Evolutionary conservation across 179 eudicot genomes (phyloP).

Genomic region (Actinidia chinensis): DNA sequence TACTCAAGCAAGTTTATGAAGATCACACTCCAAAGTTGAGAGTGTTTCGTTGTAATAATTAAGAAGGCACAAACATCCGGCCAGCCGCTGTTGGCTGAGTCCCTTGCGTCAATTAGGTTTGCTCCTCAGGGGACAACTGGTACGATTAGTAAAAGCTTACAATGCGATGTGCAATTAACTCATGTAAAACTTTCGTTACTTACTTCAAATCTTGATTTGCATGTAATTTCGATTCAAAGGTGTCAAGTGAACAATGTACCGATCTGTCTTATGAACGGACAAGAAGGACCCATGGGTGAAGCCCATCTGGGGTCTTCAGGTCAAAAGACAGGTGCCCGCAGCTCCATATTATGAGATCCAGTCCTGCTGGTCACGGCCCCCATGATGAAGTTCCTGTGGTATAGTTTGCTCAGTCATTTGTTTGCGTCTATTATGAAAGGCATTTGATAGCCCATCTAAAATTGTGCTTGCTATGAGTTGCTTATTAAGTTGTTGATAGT

Average conservation of each 20-base stretch:
- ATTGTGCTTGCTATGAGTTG: constrained; percentile 2
- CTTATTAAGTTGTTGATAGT: background rate
- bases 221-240: no score
- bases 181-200: background rate
- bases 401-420: constrained; percentile 18
- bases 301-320: constrained; percentile 84
- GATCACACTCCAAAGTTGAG: constrained; percentile 91
- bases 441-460: background rate
- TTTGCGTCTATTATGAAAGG: background rate
- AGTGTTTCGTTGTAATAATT: constrained; percentile 69
- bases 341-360: constrained; percentile 92
- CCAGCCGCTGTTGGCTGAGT: constrained; percentile 98
- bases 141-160: constrained; percentile 24
- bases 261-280: constrained; percentile 82
- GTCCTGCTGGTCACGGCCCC: constrained; percentile 98
- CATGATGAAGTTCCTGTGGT: constrained; percentile 99
- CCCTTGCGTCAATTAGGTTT: constrained; percentile 89
- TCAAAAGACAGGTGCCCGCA: constrained; percentile 70
- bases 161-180: background rate
- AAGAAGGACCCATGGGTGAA: constrained; percentile 98
- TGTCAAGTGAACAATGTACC: constrained; percentile 58
- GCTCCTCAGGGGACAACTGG: no score
- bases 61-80: constrained; percentile 76
- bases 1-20: constrained; percentile 86
- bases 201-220: no score